Percentiles rank a stretch among this genome's conserved stretches.
phyloP scores from a whole-genome alignment of 257 asterid species.

The Salvia miltiorrhiza region DNA sequence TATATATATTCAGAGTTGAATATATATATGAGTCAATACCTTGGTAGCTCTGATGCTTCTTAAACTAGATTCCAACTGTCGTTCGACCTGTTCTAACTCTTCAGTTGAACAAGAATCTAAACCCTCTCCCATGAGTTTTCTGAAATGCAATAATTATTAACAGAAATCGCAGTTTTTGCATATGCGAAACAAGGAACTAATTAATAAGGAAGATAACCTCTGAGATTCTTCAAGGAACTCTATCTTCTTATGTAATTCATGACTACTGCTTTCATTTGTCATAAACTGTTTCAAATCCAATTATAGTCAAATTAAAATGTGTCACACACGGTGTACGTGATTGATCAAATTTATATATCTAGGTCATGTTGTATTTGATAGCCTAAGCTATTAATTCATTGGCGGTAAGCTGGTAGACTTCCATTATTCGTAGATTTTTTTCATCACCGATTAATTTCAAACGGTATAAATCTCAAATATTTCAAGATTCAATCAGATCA shows the following conservation, averaged over 20 bases:
- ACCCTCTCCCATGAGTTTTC: constrained; percentile 50
- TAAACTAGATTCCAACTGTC: constrained; percentile 45
- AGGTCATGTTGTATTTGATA: background rate
- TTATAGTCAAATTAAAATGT: background rate
- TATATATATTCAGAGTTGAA: background rate
- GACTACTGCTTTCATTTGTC: constrained; percentile 30
- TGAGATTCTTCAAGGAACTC: constrained; percentile 45
- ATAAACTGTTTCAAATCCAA: constrained; percentile 29
- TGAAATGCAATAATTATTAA: constrained; percentile 13
- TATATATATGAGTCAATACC: constrained; percentile 19
- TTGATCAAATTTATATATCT: background rate
- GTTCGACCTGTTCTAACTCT: constrained; percentile 46
- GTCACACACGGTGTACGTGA: background rate
- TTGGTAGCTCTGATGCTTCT: constrained; percentile 46
- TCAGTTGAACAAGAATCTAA: constrained; percentile 36
- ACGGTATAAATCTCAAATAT: no score
- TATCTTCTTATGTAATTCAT: constrained; percentile 27
- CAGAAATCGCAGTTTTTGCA: background rate
- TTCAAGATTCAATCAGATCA: no score
- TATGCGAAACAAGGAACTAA: background rate
- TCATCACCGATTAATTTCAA: no score
- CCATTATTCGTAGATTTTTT: no score
- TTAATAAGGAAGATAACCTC: constrained; percentile 29
- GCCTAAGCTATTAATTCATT: no score
- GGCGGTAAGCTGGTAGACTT: no score